Evolutionary conservation across 1,284 basidiomycete species (phyloP), one percentile per base, ranked within the genome.

Genomic region (Peniophora sp.): DNA sequence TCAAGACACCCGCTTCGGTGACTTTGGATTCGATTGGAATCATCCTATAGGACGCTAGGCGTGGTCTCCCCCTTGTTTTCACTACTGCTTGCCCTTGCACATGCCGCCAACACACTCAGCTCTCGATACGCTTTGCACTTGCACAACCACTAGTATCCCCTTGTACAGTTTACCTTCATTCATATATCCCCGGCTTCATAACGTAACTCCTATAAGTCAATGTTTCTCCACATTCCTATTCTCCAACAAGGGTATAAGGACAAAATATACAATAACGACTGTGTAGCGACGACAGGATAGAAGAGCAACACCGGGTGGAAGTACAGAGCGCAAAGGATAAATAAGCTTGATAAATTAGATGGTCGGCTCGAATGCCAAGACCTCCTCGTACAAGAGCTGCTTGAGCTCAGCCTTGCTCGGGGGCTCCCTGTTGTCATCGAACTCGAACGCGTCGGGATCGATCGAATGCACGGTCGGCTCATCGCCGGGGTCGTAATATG

Each of bases 371-470:
- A 88, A 85, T 22, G 77, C 76, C 57, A 83, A 72, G 54, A 89
- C 83, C 68, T 89, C 85, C 50, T 78, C 74, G 55, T 78, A 82
- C 27, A 83, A 69, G 43, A 83, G 69, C 57, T 80, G 78, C 61
- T 92, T 92, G 47, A 94, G 69, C 60, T 91, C 83, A 27, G 81
- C 79, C 58, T 86, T 81, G 53, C 76, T 84, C 55, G 91, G 78
- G 52, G 86, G 79, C 41, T 91, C 86, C 68, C 91, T 88, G 62
- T 79, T 75, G 51, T 81, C 83, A 64, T 92, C 88, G 63, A 92
- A 93, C 62, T 93, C 82, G 67, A 95, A 95, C 65, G 92, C 92
- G 50, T 82, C 79, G 11, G 89, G 82, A 60, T 86, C 85, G 37
- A 93, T 74, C 3, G 88, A 81, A 48, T 75, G 72, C n/a, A 83